These are phyloP conservation scores for Candida awuae DNA, from an alignment of 805 yeast genomes.

Conservation along the genomic window DNA sequence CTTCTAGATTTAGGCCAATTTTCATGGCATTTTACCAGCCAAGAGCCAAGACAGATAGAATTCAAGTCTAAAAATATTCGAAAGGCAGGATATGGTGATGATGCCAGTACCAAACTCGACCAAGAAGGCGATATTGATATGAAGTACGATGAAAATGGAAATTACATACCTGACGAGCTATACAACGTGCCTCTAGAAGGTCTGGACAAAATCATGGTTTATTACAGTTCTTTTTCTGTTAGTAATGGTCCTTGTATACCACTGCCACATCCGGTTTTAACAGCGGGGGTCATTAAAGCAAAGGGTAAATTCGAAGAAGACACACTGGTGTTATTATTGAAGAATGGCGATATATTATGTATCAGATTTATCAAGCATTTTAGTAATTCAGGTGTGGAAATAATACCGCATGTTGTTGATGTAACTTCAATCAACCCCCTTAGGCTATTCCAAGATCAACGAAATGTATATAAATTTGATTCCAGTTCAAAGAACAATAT, in stretches of 20 bases:
- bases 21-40: too few species aligned
- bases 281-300: slow-evolving; percentile 21
- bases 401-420: background rate
- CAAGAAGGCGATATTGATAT: background rate
- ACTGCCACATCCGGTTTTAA: slow-evolving; percentile 18
- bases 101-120: slow-evolving; percentile 10
- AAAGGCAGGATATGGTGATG: too few species aligned
- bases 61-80: too few species aligned
- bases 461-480: background rate
- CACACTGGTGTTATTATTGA: slow-evolving; percentile 14
- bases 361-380: background rate
- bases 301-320: slow-evolving; percentile 21
- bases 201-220: slow-evolving; percentile 12
- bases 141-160: too few species aligned
- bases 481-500: background rate
- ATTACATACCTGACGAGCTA: too few species aligned
- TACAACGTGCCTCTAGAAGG: too few species aligned
- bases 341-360: background rate
- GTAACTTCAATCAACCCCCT: background rate
- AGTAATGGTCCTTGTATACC: slow-evolving; percentile 14
- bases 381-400: background rate
- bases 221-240: slow-evolving; percentile 21
- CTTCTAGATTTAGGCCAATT: too few species aligned
- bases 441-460: background rate
- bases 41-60: too few species aligned